Conservation (phyloP, 306 rosid species). For the Astragalus glycyphyllos region DNA sequence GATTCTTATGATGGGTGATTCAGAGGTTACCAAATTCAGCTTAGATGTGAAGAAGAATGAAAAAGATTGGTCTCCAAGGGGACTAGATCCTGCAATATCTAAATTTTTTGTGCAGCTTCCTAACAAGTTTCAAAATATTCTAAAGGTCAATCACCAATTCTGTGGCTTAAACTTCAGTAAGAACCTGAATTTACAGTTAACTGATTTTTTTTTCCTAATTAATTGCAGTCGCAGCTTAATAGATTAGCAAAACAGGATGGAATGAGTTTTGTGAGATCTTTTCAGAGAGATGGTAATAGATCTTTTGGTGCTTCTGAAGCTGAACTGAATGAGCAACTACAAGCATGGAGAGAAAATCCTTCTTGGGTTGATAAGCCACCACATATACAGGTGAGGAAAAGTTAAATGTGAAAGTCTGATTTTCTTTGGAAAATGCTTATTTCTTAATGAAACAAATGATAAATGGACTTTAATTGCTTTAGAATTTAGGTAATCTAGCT, state of each 20-base stretch:
- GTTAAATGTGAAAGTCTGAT: conserved; percentile 24
- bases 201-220: background rate
- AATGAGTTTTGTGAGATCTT: conserved; percentile 44
- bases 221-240: conserved; percentile 69
- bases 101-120: conserved; percentile 72
- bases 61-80: conserved; percentile 49
- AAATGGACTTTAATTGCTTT: conserved; percentile 20
- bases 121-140: conserved; percentile 64
- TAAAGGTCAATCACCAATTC: conserved; percentile 60
- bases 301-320: conserved; percentile 57
- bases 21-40: conserved; percentile 50
- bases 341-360: conserved; percentile 87
- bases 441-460: conserved; percentile 6
- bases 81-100: conserved; percentile 57
- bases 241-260: conserved; percentile 61
- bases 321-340: conserved; percentile 82
- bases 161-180: conserved; percentile 16
- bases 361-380: conserved; percentile 82
- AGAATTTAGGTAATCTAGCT: conserved; percentile 28
- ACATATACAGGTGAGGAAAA: conserved; percentile 63
- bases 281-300: conserved; percentile 41
- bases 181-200: conserved; percentile 24
- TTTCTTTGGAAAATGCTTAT: conserved; percentile 11
- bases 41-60: conserved; percentile 49
- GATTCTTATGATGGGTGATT: conserved; percentile 64